These are phyloP conservation scores for Cyberlindnera veronae DNA, from an alignment of 805 yeast species.

Conservation along the genomic window DNA sequence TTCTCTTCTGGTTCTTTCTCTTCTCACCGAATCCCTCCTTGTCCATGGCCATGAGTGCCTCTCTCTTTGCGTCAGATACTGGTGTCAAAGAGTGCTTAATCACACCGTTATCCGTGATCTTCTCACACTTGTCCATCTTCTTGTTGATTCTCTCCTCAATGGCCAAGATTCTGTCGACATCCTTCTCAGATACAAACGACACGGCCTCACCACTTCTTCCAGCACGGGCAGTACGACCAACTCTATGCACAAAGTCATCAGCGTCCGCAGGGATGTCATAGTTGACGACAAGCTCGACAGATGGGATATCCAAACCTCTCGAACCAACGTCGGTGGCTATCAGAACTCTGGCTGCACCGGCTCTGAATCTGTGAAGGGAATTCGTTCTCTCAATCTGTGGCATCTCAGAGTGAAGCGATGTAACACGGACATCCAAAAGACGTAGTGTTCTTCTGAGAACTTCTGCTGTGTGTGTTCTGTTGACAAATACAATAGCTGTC, in stretches of 20 bases:
- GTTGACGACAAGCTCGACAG: slow-evolving; percentile 84
- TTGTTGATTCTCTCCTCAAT: slow-evolving; percentile 82
- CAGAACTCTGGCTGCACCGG: slow-evolving; percentile 88
- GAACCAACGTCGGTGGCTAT: slow-evolving; percentile 97
- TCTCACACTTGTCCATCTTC: slow-evolving; percentile 73
- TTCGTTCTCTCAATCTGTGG: slow-evolving; percentile 89
- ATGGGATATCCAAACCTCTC: slow-evolving; percentile 95
- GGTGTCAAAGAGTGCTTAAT: slow-evolving; percentile 67
- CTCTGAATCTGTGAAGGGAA: slow-evolving; percentile 88
- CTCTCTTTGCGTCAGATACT: slow-evolving; percentile 82
- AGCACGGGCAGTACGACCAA: slow-evolving; percentile 99
- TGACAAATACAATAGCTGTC: slow-evolving; percentile 85
- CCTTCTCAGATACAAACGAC: slow-evolving; percentile 81
- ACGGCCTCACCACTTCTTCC: slow-evolving; percentile 85
- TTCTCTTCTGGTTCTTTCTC: slow-evolving; percentile 45
- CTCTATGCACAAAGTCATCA: slow-evolving; percentile 93
- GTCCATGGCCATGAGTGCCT: slow-evolving; percentile 92
- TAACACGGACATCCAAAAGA: slow-evolving; percentile 70
- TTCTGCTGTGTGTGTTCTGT: slow-evolving; percentile 89
- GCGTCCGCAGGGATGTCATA: slow-evolving; percentile 95
- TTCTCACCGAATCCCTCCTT: slow-evolving; percentile 82
- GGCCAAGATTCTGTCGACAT: slow-evolving; percentile 73
- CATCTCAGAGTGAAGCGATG: slow-evolving; percentile 93
- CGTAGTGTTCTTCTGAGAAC: slow-evolving; percentile 73
- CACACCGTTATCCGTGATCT: slow-evolving; percentile 70